A percentile compares a stretch with the other conserved stretches of the same genome.
These are phyloP conservation scores for Suillus ampliporus DNA, from an alignment of 768 basidiomycete species.

Conservation along the genomic window DNA sequence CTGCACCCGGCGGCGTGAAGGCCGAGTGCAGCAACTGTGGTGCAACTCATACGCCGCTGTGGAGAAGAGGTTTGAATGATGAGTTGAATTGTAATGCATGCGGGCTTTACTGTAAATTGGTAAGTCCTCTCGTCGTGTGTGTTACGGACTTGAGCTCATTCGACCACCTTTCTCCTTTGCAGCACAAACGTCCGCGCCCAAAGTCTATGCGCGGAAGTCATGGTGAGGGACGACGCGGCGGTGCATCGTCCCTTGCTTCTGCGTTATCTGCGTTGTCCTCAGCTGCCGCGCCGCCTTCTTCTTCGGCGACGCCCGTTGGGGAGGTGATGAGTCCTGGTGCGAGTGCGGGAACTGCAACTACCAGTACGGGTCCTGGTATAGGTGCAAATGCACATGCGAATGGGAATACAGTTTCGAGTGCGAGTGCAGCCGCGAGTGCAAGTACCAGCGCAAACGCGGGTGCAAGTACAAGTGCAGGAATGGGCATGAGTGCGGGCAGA, in stretches of 20 bases:
- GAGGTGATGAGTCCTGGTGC: not conserved
- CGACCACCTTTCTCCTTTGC: slow-evolving; percentile 3
- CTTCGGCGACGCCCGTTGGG: not conserved
- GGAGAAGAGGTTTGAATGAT: slow-evolving; percentile 86
- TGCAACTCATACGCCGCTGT: slow-evolving; percentile 86
- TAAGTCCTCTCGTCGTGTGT: slow-evolving; percentile 39
- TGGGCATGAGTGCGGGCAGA: slow-evolving; percentile 39
- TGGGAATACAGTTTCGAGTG: slow-evolving; percentile 20
- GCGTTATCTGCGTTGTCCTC: not conserved
- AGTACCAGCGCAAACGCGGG: not conserved
- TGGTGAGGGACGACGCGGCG: slow-evolving; percentile 62
- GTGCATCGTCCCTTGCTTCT: not conserved
- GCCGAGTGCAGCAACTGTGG: slow-evolving; percentile 90
- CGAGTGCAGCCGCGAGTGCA: slow-evolving; percentile 27
- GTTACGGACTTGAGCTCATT: slow-evolving; percentile 13
- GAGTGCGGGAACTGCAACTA: not conserved
- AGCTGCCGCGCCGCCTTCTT: not conserved
- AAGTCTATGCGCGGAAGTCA: slow-evolving; percentile 85
- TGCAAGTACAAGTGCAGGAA: slow-evolving; percentile 27
- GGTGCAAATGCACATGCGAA: not conserved
- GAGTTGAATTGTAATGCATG: slow-evolving; percentile 92
- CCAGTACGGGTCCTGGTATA: slow-evolving; percentile 36
- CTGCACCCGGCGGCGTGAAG: slow-evolving; percentile 65
- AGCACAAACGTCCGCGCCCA: slow-evolving; percentile 90
- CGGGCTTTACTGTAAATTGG: slow-evolving; percentile 86